Conservation (phyloP, 352 stramenopile genomes). For the Globisporangium paroecandrum region DNA sequence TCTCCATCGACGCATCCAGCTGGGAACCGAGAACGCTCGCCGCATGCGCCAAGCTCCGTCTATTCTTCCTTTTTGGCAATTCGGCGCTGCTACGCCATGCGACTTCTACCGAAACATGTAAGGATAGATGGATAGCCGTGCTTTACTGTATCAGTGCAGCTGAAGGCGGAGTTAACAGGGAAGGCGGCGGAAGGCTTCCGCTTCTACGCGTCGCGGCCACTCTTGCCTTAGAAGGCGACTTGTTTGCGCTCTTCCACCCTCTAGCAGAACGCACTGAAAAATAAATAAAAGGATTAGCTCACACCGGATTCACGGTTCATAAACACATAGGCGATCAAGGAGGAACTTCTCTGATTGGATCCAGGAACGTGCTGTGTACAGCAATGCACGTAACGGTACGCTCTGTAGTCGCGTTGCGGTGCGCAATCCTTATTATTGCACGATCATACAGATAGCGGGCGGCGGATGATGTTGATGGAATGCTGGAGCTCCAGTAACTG, state of each 20-base stretch:
- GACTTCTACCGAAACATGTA: neutral
- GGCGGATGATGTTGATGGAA: neutral
- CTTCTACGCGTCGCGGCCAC: neutral
- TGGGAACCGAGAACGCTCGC: constrained; percentile 7
- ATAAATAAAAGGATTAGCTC: neutral
- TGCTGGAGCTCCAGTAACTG: neutral
- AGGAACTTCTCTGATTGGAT: neutral
- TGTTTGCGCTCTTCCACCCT: constrained; percentile 4
- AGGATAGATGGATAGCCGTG: neutral
- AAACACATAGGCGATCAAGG: neutral
- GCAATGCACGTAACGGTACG: neutral
- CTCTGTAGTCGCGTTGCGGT: neutral
- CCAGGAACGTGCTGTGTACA: neutral
- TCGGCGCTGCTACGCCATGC: neutral
- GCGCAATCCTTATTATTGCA: neutral
- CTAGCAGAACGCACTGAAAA: neutral
- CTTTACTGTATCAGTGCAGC: neutral
- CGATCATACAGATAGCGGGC: neutral
- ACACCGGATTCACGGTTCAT: neutral
- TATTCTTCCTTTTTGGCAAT: neutral
- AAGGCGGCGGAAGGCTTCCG: neutral
- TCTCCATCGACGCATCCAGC: neutral
- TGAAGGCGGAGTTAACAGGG: neutral
- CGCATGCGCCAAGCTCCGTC: constrained; percentile 1
- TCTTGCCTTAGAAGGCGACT: neutral